A percentile compares a stretch with the other conserved stretches of the same genome.
phyloP scores from a whole-genome alignment of 345 rosid genomes.

The Citrus glauca region DNA sequence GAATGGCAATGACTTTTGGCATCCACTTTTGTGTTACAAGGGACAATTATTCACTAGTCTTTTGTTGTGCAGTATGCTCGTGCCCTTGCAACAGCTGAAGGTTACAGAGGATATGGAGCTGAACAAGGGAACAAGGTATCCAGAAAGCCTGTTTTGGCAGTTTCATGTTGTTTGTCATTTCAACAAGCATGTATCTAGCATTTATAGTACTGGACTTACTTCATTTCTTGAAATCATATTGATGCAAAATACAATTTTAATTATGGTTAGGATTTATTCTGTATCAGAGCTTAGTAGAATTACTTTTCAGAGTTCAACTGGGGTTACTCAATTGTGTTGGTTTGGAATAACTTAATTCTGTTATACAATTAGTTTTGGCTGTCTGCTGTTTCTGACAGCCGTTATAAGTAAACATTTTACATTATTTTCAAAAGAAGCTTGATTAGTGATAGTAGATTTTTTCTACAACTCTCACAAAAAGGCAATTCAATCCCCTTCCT shows the following conservation, averaged over 20 bases:
- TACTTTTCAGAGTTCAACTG: background rate
- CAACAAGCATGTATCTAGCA: background rate
- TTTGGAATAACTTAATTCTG: background rate
- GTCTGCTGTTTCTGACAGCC: background rate
- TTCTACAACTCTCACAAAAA: background rate
- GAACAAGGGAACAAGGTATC: conserved; percentile 61
- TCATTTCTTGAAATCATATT: background rate
- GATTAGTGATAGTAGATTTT: background rate
- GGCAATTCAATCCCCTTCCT: background rate
- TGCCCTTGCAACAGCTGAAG: conserved; percentile 36
- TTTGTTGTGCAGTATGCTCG: conserved; percentile 26
- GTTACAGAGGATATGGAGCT: conserved; percentile 57
- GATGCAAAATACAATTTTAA: background rate
- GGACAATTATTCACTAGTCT: background rate
- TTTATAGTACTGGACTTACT: background rate
- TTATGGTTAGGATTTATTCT: background rate
- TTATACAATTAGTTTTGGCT: background rate
- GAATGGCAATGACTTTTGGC: background rate
- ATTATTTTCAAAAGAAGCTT: background rate
- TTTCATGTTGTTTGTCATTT: background rate
- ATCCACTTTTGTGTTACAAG: background rate
- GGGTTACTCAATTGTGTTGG: background rate
- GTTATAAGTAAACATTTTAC: background rate
- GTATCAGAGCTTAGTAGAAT: background rate
- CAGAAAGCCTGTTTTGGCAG: background rate